Conservation (phyloP, 2,329 filamentous ascomycete species). For the Sclerotinia nivalis region DNA sequence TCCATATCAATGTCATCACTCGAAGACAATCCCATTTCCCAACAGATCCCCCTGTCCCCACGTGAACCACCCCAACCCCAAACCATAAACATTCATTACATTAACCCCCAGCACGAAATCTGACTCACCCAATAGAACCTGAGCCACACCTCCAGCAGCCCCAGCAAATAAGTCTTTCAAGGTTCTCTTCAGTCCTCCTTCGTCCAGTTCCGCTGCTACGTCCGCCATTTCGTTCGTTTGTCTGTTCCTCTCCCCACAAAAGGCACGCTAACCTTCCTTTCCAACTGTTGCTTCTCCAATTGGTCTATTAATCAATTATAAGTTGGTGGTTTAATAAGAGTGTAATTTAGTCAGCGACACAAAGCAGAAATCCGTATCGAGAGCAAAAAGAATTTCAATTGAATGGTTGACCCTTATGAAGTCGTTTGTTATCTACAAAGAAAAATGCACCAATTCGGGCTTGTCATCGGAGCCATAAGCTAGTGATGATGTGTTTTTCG, state of each 20-base stretch:
- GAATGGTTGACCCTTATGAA: neutral
- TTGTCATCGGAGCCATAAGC: constrained; percentile 16
- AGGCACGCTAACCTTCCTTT: neutral
- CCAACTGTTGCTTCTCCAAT: neutral
- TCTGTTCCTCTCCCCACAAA: constrained; percentile 10
- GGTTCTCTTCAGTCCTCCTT: constrained; percentile 38
- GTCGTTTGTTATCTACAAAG: constrained; percentile 18
- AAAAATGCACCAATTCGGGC: constrained; percentile 12
- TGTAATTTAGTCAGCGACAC: neutral
- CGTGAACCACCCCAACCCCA: constrained; percentile 22
- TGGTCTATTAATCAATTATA: neutral
- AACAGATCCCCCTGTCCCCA: constrained; percentile 5
- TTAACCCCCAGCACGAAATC: constrained; percentile 19
- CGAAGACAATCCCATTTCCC: neutral
- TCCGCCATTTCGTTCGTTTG: constrained; percentile 37
- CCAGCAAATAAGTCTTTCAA: constrained; percentile 87
- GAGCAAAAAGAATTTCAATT: neutral
- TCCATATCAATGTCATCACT: neutral
- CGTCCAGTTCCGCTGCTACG: constrained; percentile 38
- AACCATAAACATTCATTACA: constrained; percentile 7
- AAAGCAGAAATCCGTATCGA: neutral
- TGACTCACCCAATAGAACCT: constrained; percentile 83
- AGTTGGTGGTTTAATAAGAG: neutral
- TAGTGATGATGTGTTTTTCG: constrained; percentile 22
- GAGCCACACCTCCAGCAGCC: constrained; percentile 86